Evolutionary conservation across 2,329 filamentous ascomycete species (phyloP).

Genomic region (Pestalotiopsis sp.): DNA sequence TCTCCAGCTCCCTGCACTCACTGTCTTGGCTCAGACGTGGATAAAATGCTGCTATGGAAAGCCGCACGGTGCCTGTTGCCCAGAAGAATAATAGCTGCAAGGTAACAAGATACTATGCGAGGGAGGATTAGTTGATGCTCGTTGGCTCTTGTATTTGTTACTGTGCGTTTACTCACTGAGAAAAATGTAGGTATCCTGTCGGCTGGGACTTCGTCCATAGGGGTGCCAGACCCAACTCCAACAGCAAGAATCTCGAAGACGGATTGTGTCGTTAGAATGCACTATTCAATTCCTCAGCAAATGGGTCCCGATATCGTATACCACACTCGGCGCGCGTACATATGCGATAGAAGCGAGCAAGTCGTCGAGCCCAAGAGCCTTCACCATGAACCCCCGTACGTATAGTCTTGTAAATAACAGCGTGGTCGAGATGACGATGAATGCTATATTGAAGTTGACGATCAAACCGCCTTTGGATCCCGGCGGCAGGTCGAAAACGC

Average conservation of each 20-base stretch:
- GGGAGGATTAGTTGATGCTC: not conserved
- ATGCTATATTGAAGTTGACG: slow-evolving; percentile 5
- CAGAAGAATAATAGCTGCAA: slow-evolving; percentile 32
- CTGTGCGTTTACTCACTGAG: not conserved
- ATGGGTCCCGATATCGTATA: not conserved
- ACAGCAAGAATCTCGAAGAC: slow-evolving; percentile 8
- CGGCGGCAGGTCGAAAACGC: slow-evolving; percentile 3
- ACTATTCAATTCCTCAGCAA: not conserved
- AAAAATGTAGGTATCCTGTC: slow-evolving; percentile 9
- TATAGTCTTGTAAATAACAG: slow-evolving; percentile 5
- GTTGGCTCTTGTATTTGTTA: no score
- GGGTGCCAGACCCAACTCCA: slow-evolving; percentile 12
- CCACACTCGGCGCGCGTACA: not conserved
- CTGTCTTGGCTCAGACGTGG: slow-evolving; percentile 37
- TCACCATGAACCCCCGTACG: slow-evolving; percentile 8
- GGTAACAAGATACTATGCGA: slow-evolving; percentile 16
- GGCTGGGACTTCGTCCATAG: slow-evolving; percentile 4
- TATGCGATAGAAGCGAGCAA: slow-evolving; percentile 6
- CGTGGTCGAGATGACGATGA: slow-evolving; percentile 7
- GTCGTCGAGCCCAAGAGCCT: slow-evolving; percentile 6
- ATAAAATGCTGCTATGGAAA: slow-evolving; percentile 38
- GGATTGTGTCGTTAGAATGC: slow-evolving; percentile 1
- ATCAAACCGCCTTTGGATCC: not conserved
- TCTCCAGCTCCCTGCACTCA: slow-evolving; percentile 19
- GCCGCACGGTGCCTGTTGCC: slow-evolving; percentile 32